phyloP scores from a whole-genome alignment of 768 basidiomycete genomes.

The Termitomyces sp. region DNA sequence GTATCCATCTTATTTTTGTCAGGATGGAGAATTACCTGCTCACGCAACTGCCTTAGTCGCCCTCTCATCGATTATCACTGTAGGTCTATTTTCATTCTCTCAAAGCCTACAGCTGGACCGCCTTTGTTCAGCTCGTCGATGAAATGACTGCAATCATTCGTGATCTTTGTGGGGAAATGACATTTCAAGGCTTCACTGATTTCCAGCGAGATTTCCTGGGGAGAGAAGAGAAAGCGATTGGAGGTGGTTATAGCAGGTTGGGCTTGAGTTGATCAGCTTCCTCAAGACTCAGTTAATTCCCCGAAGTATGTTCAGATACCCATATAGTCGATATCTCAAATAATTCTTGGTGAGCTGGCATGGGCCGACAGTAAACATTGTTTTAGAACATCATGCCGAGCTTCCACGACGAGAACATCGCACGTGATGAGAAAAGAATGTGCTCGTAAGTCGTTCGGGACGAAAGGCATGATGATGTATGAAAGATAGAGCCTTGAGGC shows the following conservation, averaged over 20 bases:
- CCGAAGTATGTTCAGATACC: not conserved
- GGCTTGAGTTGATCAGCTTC: constrained; percentile 1
- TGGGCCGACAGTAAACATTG: not conserved
- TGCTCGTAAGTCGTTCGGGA: not conserved
- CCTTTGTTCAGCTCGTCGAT: constrained; percentile 27
- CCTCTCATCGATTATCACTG: constrained; percentile 32
- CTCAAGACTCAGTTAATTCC: not conserved
- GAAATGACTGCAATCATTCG: constrained; percentile 33
- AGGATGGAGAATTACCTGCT: constrained; percentile 38
- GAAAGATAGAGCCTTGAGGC: not conserved
- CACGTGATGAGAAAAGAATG: not conserved
- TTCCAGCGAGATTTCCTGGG: constrained; percentile 32
- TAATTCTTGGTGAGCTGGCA: not conserved
- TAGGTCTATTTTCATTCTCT: constrained; percentile 13
- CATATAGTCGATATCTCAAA: not conserved
- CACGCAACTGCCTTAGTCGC: constrained; percentile 39
- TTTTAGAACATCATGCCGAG: not conserved
- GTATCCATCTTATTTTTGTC: not conserved
- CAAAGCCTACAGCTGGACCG: not conserved
- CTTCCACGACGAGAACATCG: not conserved
- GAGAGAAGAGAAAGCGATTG: constrained; percentile 30
- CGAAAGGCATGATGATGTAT: not conserved
- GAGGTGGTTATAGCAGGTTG: constrained; percentile 14
- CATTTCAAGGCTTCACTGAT: constrained; percentile 31
- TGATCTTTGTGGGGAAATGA: constrained; percentile 35